Evolutionary conservation across 2,329 filamentous ascomycete genomes (phyloP).

Genomic region (Ceratocystis destructans): DNA sequence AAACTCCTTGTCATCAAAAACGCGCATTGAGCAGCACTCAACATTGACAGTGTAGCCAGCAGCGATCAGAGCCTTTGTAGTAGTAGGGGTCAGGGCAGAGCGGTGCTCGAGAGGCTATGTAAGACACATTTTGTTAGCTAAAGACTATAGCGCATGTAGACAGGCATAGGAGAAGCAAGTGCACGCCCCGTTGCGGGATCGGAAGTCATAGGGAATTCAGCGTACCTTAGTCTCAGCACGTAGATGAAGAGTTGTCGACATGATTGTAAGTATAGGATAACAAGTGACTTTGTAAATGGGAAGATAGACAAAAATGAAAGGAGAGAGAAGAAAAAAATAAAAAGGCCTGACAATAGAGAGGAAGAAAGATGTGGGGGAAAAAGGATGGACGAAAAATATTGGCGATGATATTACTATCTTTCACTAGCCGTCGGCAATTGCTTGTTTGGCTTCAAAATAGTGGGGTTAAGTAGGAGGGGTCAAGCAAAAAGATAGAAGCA

Average conservation of each 20-base stretch:
- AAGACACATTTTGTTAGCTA: background rate
- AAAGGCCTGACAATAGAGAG: no score
- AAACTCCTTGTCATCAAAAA: constrained; percentile 49
- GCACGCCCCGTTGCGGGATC: background rate
- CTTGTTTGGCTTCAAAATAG: no score
- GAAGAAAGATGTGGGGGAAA: background rate
- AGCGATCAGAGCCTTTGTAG: constrained; percentile 38
- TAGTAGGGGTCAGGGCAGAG: constrained; percentile 32
- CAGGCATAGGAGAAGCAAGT: background rate
- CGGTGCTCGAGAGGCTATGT: constrained; percentile 37
- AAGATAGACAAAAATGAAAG: background rate
- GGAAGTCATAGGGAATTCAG: background rate
- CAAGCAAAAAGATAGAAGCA: background rate
- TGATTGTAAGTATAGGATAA: constrained; percentile 11
- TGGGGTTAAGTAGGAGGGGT: no score
- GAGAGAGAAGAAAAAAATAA: background rate
- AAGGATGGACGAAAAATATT: no score
- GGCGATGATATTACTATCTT: no score
- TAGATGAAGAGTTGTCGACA: constrained; percentile 31
- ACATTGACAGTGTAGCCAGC: constrained; percentile 55
- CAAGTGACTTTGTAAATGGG: background rate
- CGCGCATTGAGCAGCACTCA: constrained; percentile 50
- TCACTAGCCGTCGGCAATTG: no score
- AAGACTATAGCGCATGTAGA: background rate
- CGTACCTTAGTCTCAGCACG: constrained; percentile 38